Evolutionary conservation across 768 basidiomycete species (phyloP).

Genomic region (Pleurotus eryngii): DNA sequence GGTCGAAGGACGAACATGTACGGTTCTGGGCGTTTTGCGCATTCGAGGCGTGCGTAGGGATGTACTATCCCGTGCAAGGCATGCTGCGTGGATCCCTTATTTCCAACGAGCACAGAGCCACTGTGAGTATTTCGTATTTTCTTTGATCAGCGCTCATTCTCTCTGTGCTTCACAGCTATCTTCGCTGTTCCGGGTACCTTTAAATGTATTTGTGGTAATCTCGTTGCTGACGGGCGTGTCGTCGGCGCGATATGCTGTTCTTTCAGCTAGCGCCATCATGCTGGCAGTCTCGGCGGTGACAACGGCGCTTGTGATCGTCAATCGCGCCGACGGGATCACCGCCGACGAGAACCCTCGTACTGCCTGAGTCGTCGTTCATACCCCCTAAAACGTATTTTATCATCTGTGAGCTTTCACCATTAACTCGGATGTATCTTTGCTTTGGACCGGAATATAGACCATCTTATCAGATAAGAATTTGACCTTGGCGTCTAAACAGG

Average conservation of each 20-base stretch:
- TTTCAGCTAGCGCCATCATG: slow-evolving; percentile 54
- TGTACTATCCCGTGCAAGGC: slow-evolving; percentile 79
- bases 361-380: background rate
- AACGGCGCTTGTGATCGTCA: slow-evolving; percentile 48
- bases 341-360: background rate
- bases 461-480: slow-evolving; percentile 1
- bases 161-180: slow-evolving; percentile 42
- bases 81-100: slow-evolving; percentile 67
- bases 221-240: slow-evolving; percentile 69
- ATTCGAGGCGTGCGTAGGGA: slow-evolving; percentile 75
- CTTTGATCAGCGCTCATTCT: slow-evolving; percentile 2
- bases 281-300: slow-evolving; percentile 57
- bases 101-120: slow-evolving; percentile 70
- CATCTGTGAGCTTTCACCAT: no score
- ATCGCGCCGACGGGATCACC: slow-evolving; percentile 22
- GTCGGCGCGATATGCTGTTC: slow-evolving; percentile 56
- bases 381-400: background rate
- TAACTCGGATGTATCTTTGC: background rate
- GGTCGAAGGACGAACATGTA: slow-evolving; percentile 37
- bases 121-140: slow-evolving; percentile 39
- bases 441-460: background rate
- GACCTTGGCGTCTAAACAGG: background rate
- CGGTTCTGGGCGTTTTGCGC: slow-evolving; percentile 74
- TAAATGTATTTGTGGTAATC: slow-evolving; percentile 71
- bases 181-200: slow-evolving; percentile 69